Evolutionary conservation across 2,329 filamentous ascomycete species (phyloP).

Genomic region (Dothideomycetes sp.): DNA sequence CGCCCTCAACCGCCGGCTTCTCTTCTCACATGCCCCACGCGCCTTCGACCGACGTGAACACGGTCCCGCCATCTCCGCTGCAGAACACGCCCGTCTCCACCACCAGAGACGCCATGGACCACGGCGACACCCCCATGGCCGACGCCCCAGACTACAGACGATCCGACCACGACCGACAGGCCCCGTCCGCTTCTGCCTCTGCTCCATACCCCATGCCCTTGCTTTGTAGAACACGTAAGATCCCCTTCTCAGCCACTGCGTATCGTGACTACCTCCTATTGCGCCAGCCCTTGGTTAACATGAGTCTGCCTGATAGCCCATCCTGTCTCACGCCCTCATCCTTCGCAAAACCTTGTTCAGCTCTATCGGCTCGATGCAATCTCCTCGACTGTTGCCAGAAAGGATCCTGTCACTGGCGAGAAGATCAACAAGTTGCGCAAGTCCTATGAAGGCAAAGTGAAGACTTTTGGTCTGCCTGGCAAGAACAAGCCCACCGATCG

Average conservation of each 20-base stretch:
- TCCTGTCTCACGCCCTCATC: conserved; percentile 41
- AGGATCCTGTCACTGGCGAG: conserved; percentile 50
- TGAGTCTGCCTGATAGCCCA: conserved; percentile 19
- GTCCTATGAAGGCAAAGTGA: conserved; percentile 43
- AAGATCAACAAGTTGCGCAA: conserved; percentile 54
- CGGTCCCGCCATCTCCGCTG: conserved; percentile 11
- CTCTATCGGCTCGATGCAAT: conserved; percentile 47
- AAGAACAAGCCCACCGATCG: conserved; percentile 36
- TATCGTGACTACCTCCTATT: neutral
- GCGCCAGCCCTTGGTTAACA: conserved; percentile 17
- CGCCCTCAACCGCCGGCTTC: conserved; percentile 28
- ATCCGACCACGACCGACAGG: conserved; percentile 37
- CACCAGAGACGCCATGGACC: no score
- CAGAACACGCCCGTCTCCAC: conserved; percentile 13
- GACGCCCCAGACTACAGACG: conserved; percentile 26
- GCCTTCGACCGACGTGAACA: conserved; percentile 2
- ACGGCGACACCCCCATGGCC: conserved; percentile 16
- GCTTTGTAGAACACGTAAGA: conserved; percentile 24
- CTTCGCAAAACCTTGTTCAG: conserved; percentile 46
- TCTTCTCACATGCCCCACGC: conserved; percentile 4
- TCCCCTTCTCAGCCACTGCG: conserved; percentile 7
- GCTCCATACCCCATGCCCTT: conserved; percentile 20
- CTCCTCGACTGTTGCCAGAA: conserved; percentile 47
- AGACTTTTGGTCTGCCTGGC: conserved; percentile 36
- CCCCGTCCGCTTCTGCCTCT: neutral